These are phyloP conservation scores for Brassica juncea DNA, from an alignment of 345 rosid species.

Conservation along the genomic window DNA sequence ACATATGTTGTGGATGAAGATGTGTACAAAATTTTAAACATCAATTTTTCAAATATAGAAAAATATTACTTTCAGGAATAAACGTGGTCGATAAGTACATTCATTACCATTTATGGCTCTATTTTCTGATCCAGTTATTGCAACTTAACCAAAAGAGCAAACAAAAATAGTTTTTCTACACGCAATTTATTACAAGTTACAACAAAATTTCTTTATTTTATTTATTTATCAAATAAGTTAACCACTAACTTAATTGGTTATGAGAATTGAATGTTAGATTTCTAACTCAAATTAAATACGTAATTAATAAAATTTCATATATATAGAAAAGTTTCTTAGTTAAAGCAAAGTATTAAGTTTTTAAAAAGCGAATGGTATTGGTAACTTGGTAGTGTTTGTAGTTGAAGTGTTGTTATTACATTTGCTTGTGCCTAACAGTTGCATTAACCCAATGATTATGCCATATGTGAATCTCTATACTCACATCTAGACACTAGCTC, in stretches of 20 bases:
- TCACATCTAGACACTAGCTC: neutral
- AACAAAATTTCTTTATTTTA: neutral
- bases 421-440: neutral
- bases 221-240: neutral
- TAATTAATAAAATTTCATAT: neutral
- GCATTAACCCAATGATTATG: neutral
- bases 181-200: neutral
- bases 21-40: too few relatives aligned
- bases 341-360: neutral
- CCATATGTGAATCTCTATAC: neutral
- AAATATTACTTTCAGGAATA: neutral
- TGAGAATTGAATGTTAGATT: neutral
- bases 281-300: neutral
- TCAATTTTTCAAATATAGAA: too few relatives aligned
- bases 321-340: neutral
- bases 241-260: neutral
- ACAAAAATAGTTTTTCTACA: neutral
- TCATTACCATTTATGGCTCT: neutral
- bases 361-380: neutral
- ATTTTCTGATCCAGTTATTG: neutral
- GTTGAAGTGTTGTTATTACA: neutral
- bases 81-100: neutral
- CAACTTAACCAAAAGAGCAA: neutral
- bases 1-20: too few relatives aligned
- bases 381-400: neutral